Evolutionary conservation across 225 moss, liverwort and hornwort genomes (phyloP).

Genomic region (Lunularia cruciata): DNA sequence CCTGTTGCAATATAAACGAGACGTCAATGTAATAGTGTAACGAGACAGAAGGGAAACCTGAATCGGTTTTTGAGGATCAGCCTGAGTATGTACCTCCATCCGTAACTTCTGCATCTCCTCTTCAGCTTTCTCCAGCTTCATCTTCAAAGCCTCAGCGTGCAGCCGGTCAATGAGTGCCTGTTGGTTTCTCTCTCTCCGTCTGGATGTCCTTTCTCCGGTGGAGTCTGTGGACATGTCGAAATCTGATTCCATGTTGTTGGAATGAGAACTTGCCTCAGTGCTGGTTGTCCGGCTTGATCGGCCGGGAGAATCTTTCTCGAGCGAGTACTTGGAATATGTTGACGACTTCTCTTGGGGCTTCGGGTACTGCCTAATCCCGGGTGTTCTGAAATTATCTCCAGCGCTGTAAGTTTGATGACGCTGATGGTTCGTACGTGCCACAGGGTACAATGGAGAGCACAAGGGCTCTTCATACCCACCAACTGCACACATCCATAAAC

Average conservation of each 20-base stretch:
- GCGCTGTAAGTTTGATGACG: slow-evolving; percentile 1
- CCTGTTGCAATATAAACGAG: neutral
- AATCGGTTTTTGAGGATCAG: slow-evolving; percentile 3
- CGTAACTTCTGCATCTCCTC: slow-evolving; percentile 26
- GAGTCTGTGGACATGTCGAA: slow-evolving; percentile 20
- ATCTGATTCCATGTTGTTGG: slow-evolving; percentile 12
- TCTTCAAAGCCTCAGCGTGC: slow-evolving; percentile 23
- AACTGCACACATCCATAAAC: slow-evolving; percentile 1
- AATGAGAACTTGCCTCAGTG: slow-evolving; percentile 18
- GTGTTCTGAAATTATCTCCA: slow-evolving; percentile 8
- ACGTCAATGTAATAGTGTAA: neutral
- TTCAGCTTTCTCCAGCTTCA: slow-evolving; percentile 28
- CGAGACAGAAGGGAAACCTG: slow-evolving; percentile 22
- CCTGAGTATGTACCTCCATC: slow-evolving; percentile 21
- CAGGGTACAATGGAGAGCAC: slow-evolving; percentile 10
- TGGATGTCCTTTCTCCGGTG: slow-evolving; percentile 7
- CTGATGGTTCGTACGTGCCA: slow-evolving; percentile 1
- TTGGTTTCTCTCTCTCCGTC: slow-evolving; percentile 13
- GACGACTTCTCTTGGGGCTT: slow-evolving; percentile 1
- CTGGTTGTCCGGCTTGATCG: slow-evolving; percentile 25
- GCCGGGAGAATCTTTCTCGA: slow-evolving; percentile 11
- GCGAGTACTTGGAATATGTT: neutral
- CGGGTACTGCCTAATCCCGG: slow-evolving; percentile 13
- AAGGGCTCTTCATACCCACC: slow-evolving; percentile 17
- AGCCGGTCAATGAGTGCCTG: slow-evolving; percentile 21